These are phyloP conservation scores for Starmerella apis DNA, from an alignment of 805 yeast genomes.

Conservation along the genomic window DNA sequence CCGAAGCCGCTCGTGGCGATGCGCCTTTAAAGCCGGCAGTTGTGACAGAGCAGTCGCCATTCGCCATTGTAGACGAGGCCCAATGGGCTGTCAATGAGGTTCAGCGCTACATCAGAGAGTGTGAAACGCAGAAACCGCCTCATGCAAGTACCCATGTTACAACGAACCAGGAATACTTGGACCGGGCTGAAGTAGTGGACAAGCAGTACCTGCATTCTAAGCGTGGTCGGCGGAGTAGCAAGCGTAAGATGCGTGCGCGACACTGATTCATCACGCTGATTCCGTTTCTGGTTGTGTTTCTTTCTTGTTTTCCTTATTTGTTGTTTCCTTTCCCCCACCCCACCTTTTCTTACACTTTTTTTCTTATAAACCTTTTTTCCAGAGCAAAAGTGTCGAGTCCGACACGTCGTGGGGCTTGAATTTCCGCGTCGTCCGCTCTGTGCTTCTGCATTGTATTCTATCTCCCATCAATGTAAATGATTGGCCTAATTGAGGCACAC, in stretches of 20 bases:
- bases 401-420: conserved; percentile 71
- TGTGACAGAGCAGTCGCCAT: conserved; percentile 2
- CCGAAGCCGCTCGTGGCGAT: conserved; percentile 36
- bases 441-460: conserved; percentile 60
- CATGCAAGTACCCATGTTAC: conserved; percentile 10
- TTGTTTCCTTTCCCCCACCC: not conserved
- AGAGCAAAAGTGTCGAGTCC: conserved; percentile 34
- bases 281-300: not conserved
- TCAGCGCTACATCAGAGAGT: conserved; percentile 10
- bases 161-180: conserved; percentile 12
- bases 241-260: not conserved
- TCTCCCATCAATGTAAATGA: conserved; percentile 66
- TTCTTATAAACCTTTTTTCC: no score
- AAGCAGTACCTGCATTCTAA: not conserved
- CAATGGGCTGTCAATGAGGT: conserved; percentile 15
- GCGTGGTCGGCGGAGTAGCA: conserved; percentile 10
- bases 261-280: not conserved
- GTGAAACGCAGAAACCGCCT: not conserved
- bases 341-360: not conserved
- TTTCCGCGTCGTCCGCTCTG: conserved; percentile 73
- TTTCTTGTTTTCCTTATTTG: not conserved
- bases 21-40: conserved; percentile 8
- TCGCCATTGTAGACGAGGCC: conserved; percentile 14
- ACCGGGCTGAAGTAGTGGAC: not conserved
- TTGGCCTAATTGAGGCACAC: conserved; percentile 40